Conservation (phyloP, 2,329 filamentous ascomycete genomes). For the Colletotrichum musae region DNA sequence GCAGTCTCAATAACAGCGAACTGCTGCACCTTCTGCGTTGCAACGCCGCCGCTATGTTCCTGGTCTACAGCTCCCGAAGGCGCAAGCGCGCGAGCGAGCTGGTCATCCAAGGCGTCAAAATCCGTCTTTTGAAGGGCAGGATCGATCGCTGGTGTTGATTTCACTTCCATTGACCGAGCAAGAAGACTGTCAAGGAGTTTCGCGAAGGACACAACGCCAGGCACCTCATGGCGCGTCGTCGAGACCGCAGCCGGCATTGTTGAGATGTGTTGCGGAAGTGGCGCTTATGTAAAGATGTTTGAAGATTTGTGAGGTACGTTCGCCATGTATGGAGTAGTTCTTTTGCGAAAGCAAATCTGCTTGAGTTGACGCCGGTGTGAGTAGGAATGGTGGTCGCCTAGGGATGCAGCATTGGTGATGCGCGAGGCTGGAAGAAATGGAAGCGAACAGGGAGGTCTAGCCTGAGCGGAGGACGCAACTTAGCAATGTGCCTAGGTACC, state of each 20-base stretch:
- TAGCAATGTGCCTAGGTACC: no score
- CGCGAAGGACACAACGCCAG: slow-evolving; percentile 68
- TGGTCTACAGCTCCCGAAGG: slow-evolving; percentile 47
- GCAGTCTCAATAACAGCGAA: slow-evolving; percentile 87
- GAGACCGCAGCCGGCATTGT: slow-evolving; percentile 65
- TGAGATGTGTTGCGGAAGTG: slow-evolving; percentile 39
- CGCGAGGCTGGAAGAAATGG: neutral
- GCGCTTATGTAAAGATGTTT: slow-evolving; percentile 4
- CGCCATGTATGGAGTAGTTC: slow-evolving; percentile 10
- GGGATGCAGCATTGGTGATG: no score
- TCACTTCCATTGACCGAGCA: slow-evolving; percentile 69
- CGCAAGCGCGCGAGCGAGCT: slow-evolving; percentile 55
- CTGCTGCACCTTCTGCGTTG: slow-evolving; percentile 64
- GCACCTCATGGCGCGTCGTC: slow-evolving; percentile 62
- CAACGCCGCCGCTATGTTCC: slow-evolving; percentile 44
- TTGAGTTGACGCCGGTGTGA: neutral
- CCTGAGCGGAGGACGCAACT: no score
- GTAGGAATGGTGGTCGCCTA: neutral
- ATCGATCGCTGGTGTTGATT: slow-evolving; percentile 75
- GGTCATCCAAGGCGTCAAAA: slow-evolving; percentile 65
- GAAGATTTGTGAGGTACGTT: neutral
- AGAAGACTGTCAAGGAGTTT: slow-evolving; percentile 71
- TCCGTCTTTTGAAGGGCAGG: slow-evolving; percentile 81
- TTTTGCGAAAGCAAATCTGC: no score
- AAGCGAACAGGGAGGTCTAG: neutral